Evolutionary conservation across 495 filamentous ascomycete genomes (phyloP).

Genomic region (Terfezia boudieri): DNA sequence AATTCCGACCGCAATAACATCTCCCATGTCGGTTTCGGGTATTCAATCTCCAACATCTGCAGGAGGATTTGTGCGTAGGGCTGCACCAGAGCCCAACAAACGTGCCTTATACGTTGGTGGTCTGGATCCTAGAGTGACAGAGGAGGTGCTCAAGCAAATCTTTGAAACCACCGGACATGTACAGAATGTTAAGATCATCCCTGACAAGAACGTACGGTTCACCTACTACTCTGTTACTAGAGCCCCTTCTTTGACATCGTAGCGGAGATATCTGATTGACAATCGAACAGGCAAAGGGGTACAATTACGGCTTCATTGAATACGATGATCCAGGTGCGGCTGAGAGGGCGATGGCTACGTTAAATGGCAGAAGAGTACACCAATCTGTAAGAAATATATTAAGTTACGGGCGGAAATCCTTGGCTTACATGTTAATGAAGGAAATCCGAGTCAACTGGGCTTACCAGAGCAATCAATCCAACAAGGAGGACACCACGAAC

Average conservation of each 20-base stretch:
- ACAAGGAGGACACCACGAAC: conserved; percentile 94
- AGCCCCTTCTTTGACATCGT: neutral
- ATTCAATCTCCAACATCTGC: conserved; percentile 67
- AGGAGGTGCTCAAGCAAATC: conserved; percentile 91
- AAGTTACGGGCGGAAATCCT: neutral
- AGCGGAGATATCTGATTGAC: conserved; percentile 14
- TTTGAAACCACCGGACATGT: conserved; percentile 98
- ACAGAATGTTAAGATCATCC: conserved; percentile 97
- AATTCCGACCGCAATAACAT: conserved; percentile 81
- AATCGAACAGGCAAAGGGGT: conserved; percentile 62
- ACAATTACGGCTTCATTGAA: conserved; percentile 98
- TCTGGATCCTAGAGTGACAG: conserved; percentile 82
- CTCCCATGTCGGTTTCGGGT: conserved; percentile 47
- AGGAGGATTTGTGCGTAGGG: conserved; percentile 67
- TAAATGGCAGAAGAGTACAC: conserved; percentile 88
- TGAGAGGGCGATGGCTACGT: conserved; percentile 87
- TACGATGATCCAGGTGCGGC: conserved; percentile 94
- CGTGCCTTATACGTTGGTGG: conserved; percentile 90
- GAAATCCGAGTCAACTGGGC: conserved; percentile 99
- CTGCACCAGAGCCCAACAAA: conserved; percentile 96
- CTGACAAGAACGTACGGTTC: conserved; percentile 47
- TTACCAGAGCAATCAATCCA: conserved; percentile 84
- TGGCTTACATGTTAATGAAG: conserved; percentile 24
- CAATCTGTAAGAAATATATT: conserved; percentile 46
- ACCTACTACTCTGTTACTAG: neutral